Evolutionary conservation across 2,329 filamentous ascomycete species (phyloP).

Genomic region (Aspergillus sp.): DNA sequence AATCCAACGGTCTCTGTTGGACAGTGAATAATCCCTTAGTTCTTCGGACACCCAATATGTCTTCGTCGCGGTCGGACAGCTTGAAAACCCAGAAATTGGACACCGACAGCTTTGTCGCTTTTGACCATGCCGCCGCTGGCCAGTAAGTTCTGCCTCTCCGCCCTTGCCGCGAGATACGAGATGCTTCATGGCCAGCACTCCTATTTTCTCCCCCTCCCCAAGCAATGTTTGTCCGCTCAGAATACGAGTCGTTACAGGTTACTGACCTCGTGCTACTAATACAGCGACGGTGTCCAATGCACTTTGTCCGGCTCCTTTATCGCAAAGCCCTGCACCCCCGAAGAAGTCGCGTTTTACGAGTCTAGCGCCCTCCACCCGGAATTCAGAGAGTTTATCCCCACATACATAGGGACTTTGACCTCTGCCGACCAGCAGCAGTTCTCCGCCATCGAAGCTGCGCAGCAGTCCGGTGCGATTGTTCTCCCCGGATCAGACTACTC

Average conservation of each 20-base stretch:
- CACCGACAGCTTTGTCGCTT: slow-evolving; percentile 45
- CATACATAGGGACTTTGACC: slow-evolving; percentile 76
- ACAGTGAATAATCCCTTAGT: slow-evolving; percentile 6
- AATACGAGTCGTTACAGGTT: background rate
- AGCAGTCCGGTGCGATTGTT: slow-evolving; percentile 42
- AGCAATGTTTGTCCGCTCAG: background rate
- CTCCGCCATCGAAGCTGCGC: slow-evolving; percentile 50
- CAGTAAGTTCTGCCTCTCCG: slow-evolving; percentile 45
- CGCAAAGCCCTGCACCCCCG: slow-evolving; percentile 87
- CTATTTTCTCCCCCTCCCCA: slow-evolving; percentile 14
- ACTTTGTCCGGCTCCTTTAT: slow-evolving; percentile 81
- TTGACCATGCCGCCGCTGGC: slow-evolving; percentile 50
- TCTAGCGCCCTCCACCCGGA: slow-evolving; percentile 68
- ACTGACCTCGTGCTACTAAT: background rate
- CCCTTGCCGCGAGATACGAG: background rate
- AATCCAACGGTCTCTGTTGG: slow-evolving; percentile 4
- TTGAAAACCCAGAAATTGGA: slow-evolving; percentile 39
- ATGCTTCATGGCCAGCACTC: slow-evolving; percentile 1
- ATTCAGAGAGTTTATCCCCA: slow-evolving; percentile 79
- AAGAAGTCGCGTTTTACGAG: slow-evolving; percentile 90
- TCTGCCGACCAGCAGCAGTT: slow-evolving; percentile 59
- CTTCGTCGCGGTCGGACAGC: slow-evolving; percentile 35
- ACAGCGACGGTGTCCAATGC: slow-evolving; percentile 85
- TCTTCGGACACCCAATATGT: slow-evolving; percentile 28
- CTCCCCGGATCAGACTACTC: slow-evolving; percentile 28